Evolutionary conservation across 768 basidiomycete genomes (phyloP).

Genomic region (Pisolithus albus): DNA sequence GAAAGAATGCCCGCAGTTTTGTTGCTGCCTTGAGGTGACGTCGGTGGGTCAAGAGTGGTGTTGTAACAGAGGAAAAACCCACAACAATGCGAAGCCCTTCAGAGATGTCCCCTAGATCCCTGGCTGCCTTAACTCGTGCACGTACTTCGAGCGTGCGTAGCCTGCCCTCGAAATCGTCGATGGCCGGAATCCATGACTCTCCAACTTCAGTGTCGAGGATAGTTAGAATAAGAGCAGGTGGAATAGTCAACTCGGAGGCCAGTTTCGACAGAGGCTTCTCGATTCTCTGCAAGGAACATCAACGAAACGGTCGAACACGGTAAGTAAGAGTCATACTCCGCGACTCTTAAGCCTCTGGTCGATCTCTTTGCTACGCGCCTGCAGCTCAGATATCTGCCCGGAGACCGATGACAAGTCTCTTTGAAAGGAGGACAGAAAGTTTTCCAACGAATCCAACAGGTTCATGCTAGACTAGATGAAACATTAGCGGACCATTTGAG

Average conservation of each 20-base stretch:
- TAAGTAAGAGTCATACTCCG: constrained; percentile 46
- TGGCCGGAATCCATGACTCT: constrained; percentile 81
- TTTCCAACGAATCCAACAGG: constrained; percentile 81
- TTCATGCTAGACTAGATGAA: constrained; percentile 68
- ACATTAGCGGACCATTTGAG: constrained; percentile 3
- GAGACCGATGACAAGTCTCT: constrained; percentile 91
- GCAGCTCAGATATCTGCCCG: constrained; percentile 92
- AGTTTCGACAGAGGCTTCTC: constrained; percentile 82
- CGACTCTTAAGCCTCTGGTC: constrained; percentile 81
- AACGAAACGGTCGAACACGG: background rate
- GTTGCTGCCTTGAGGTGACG: constrained; percentile 64
- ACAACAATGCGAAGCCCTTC: constrained; percentile 90
- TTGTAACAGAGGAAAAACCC: constrained; percentile 22
- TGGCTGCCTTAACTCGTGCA: constrained; percentile 78
- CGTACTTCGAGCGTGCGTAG: constrained; percentile 64
- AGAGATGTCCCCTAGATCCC: constrained; percentile 73
- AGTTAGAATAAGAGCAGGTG: constrained; percentile 67
- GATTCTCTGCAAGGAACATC: constrained; percentile 56
- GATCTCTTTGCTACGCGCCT: constrained; percentile 84
- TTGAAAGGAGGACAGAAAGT: constrained; percentile 93
- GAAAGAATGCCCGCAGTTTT: constrained; percentile 82
- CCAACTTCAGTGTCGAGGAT: constrained; percentile 82
- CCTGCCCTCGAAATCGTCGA: constrained; percentile 74
- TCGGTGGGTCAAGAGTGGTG: constrained; percentile 1
- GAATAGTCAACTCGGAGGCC: constrained; percentile 72